Evolutionary conservation across 1,284 basidiomycete genomes (phyloP).

Genomic region (Trichosporon coremiiforme): DNA sequence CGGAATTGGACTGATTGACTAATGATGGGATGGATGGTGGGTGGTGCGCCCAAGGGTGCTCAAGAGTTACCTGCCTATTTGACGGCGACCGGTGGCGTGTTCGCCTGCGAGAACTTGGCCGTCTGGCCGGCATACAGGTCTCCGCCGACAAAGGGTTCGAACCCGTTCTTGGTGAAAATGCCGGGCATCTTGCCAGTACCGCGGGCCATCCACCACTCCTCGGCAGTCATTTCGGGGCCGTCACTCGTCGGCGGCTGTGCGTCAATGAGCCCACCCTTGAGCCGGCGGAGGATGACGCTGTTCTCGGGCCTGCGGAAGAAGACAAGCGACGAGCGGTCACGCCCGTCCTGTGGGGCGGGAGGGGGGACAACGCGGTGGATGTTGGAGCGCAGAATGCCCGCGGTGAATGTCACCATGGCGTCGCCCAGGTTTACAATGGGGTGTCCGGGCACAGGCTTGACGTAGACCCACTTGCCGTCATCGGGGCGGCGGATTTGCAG

Average conservation of each 20-base stretch:
- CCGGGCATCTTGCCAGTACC: constrained; percentile 37
- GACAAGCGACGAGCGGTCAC: constrained; percentile 64
- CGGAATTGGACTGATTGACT: not conserved
- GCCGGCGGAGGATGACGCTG: constrained; percentile 56
- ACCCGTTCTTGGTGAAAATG: constrained; percentile 36
- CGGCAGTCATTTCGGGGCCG: constrained; percentile 35
- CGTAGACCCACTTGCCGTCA: constrained; percentile 67
- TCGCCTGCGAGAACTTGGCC: constrained; percentile 9
- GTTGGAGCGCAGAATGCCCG: constrained; percentile 60
- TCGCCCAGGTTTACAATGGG: constrained; percentile 67
- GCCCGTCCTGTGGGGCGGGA: constrained; percentile 58
- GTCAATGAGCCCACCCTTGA: constrained; percentile 40
- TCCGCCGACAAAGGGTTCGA: constrained; percentile 29
- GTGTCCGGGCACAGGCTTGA: constrained; percentile 65
- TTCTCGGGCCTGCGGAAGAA: constrained; percentile 67
- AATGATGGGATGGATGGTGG: not conserved
- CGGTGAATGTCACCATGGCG: constrained; percentile 63
- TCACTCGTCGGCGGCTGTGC: constrained; percentile 27
- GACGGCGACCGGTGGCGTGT: constrained; percentile 3
- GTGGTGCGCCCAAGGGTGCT: too few species aligned
- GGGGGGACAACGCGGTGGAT: constrained; percentile 55
- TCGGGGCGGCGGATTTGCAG: constrained; percentile 68
- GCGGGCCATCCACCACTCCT: constrained; percentile 41
- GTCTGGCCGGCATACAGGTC: constrained; percentile 27
- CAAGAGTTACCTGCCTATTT: not conserved